Evolutionary conservation across 768 basidiomycete genomes (phyloP).

Genomic region (Boletus pseudo-olivaceus): DNA sequence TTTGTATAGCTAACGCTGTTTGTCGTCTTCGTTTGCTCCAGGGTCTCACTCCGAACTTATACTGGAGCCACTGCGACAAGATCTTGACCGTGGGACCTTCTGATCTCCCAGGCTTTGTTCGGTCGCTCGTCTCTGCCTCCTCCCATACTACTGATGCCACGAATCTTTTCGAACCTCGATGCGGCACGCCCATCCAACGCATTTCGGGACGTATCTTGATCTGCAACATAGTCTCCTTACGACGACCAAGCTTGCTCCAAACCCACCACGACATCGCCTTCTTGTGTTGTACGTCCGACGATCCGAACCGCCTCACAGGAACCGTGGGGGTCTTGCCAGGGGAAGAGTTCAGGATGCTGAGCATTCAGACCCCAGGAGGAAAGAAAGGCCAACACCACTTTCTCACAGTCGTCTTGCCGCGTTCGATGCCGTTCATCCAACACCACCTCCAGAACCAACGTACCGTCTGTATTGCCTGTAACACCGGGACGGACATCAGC

Average conservation of each 20-base stretch:
- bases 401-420: slow-evolving; percentile 47
- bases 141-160: background rate
- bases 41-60: slow-evolving; percentile 73
- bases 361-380: slow-evolving; percentile 35
- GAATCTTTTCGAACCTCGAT: background rate
- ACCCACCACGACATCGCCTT: slow-evolving; percentile 9
- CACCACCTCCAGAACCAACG: slow-evolving; percentile 34
- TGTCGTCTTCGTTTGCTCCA: slow-evolving; percentile 22
- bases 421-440: slow-evolving; percentile 44
- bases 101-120: slow-evolving; percentile 42
- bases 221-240: slow-evolving; percentile 32
- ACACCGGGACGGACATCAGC: slow-evolving; percentile 56
- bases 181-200: slow-evolving; percentile 17
- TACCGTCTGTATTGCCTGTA: slow-evolving; percentile 50
- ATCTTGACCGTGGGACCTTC: slow-evolving; percentile 49
- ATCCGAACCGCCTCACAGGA: background rate
- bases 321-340: background rate
- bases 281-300: slow-evolving; percentile 12
- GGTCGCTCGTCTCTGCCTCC: slow-evolving; percentile 7
- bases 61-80: slow-evolving; percentile 55
- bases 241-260: background rate
- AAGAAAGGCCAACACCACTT: slow-evolving; percentile 55
- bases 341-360: slow-evolving; percentile 8
- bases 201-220: slow-evolving; percentile 43
- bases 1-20: background rate